Evolutionary conservation across 2,329 filamentous ascomycete species (phyloP).

Genomic region (Alternaria sp.): DNA sequence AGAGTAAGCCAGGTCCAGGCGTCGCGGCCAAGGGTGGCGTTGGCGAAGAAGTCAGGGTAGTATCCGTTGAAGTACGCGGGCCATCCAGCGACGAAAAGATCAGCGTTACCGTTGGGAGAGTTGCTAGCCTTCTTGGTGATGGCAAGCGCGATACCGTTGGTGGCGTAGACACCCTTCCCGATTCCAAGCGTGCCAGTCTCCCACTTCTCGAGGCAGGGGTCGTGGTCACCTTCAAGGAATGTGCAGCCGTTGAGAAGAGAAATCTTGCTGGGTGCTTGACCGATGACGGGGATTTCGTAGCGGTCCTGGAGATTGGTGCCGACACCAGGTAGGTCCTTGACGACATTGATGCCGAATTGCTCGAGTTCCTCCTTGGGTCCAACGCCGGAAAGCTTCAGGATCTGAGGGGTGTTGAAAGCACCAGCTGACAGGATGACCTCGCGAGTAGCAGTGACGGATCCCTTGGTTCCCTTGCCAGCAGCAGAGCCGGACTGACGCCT

Average conservation of each 20-base stretch:
- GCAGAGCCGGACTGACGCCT: constrained; percentile 23
- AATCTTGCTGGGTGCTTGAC: constrained; percentile 48
- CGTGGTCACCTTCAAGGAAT: constrained; percentile 48
- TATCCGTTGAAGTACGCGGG: constrained; percentile 61
- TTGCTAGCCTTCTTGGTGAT: constrained; percentile 50
- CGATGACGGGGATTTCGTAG: constrained; percentile 56
- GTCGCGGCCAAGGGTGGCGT: constrained; percentile 52
- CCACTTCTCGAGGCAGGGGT: constrained; percentile 54
- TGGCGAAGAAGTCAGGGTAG: constrained; percentile 60
- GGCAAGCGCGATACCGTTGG: constrained; percentile 60
- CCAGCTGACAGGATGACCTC: constrained; percentile 51
- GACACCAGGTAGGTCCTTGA: constrained; percentile 66
- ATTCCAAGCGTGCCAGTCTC: constrained; percentile 38
- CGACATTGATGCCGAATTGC: constrained; percentile 60
- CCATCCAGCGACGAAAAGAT: constrained; percentile 62
- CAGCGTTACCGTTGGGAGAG: constrained; percentile 54
- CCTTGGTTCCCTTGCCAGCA: constrained; percentile 23
- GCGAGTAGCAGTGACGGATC: constrained; percentile 32
- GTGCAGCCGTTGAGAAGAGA: constrained; percentile 49
- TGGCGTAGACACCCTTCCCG: constrained; percentile 54
- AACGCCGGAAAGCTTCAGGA: constrained; percentile 68
- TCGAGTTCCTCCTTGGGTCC: constrained; percentile 62
- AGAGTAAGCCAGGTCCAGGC: constrained; percentile 61
- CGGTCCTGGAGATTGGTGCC: constrained; percentile 71
- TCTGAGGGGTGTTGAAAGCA: constrained; percentile 67